Percentiles rank a stretch among this genome's conserved stretches.
Evolutionary conservation across 306 rosid species (phyloP).

Genomic region (Ormosia emarginata): DNA sequence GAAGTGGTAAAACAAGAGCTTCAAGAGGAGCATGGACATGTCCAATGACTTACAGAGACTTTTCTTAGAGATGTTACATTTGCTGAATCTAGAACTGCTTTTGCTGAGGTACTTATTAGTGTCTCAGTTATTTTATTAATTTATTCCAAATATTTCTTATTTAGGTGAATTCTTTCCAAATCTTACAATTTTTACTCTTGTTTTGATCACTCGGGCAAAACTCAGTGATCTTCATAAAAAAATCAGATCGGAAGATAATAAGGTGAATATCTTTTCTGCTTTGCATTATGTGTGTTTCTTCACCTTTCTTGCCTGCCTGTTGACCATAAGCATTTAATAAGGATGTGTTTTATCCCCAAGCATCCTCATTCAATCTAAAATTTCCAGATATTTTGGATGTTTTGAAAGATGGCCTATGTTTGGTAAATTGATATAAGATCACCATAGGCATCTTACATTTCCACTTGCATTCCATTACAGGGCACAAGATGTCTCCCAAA

Average conservation of each 20-base stretch:
- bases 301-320: not conserved
- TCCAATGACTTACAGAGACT: not conserved
- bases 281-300: not conserved
- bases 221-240: slow-evolving; percentile 31
- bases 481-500: not conserved
- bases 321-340: too few species aligned
- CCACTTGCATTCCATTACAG: not conserved
- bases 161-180: not conserved
- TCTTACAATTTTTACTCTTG: not conserved
- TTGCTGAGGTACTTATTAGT: slow-evolving; percentile 31
- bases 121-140: not conserved
- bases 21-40: not conserved
- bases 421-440: not conserved
- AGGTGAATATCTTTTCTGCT: slow-evolving; percentile 16
- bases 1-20: slow-evolving; percentile 20
- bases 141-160: not conserved
- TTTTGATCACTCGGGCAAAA: slow-evolving; percentile 18
- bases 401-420: not conserved
- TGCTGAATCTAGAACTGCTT: slow-evolving; percentile 29
- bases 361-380: too few species aligned
- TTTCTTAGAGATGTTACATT: slow-evolving; percentile 9
- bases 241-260: slow-evolving; percentile 15
- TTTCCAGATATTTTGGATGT: not conserved
- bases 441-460: not conserved
- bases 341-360: too few species aligned